These are phyloP conservation scores for Turritis glabra DNA, from an alignment of 345 rosid genomes.

Conservation along the genomic window DNA sequence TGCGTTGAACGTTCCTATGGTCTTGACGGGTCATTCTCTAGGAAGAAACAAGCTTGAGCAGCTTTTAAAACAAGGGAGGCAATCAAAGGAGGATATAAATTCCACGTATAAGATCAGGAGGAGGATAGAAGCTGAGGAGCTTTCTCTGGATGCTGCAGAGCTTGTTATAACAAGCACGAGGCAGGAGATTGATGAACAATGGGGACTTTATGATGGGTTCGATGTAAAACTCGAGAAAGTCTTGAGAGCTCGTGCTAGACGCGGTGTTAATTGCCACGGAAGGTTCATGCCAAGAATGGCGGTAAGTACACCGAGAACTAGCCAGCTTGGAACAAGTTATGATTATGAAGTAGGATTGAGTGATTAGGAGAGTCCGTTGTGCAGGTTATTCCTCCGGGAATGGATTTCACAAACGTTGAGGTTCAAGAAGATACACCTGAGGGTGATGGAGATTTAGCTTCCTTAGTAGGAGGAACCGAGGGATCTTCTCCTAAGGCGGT, in stretches of 20 bases:
- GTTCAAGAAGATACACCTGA: constrained; percentile 88
- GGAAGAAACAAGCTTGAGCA: constrained; percentile 98
- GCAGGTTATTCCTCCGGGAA: constrained; percentile 97
- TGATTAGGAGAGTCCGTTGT: background rate
- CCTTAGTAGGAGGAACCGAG: constrained; percentile 59
- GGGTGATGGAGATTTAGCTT: constrained; percentile 68
- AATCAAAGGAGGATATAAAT: constrained; percentile 86
- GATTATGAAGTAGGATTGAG: constrained; percentile 2
- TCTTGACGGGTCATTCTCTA: constrained; percentile 92
- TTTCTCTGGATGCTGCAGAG: constrained; percentile 94
- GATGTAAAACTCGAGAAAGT: constrained; percentile 97
- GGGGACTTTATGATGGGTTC: constrained; percentile 99
- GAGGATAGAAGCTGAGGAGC: constrained; percentile 95
- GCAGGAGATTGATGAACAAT: constrained; percentile 96
- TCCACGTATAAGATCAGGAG: constrained; percentile 90
- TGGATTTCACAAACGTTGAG: constrained; percentile 94
- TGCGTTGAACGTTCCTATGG: constrained; percentile 97
- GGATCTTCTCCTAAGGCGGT: constrained; percentile 87
- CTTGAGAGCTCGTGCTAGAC: constrained; percentile 89
- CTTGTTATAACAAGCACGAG: constrained; percentile 93
- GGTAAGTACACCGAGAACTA: constrained; percentile 47
- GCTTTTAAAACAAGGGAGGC: constrained; percentile 92
- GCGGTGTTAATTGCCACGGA: constrained; percentile 92
- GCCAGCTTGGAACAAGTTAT: background rate
- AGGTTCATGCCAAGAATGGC: constrained; percentile 97